Conservation (phyloP, 768 basidiomycete genomes). For the Boletus sp. region DNA sequence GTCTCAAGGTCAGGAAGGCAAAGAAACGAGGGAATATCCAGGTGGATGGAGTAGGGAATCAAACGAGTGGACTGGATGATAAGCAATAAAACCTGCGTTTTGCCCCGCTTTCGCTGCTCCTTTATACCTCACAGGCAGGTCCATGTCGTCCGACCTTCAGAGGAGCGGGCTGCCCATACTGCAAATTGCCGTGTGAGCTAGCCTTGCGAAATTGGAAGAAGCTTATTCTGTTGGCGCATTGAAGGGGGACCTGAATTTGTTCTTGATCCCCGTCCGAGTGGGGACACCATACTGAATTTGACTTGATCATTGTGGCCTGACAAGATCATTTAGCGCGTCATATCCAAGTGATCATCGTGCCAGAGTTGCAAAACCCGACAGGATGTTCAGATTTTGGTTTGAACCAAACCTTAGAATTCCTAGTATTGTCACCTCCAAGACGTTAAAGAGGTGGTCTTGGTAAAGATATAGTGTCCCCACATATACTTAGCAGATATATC, state of each 20-base stretch:
- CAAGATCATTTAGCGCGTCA: not conserved
- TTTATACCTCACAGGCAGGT: not conserved
- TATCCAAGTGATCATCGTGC: not conserved
- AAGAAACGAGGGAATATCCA: constrained; percentile 17
- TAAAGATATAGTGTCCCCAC: no score
- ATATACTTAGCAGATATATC: no score
- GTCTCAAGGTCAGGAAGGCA: constrained; percentile 12
- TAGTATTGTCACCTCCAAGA: no score
- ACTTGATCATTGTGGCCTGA: not conserved
- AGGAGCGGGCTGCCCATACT: not conserved
- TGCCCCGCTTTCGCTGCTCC: not conserved
- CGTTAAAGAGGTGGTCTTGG: not conserved
- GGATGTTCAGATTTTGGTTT: not conserved
- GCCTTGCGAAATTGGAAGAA: not conserved
- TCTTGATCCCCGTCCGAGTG: no score
- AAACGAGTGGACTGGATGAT: constrained; percentile 3
- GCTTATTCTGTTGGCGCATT: not conserved
- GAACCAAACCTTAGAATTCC: not conserved
- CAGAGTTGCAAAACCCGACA: not conserved
- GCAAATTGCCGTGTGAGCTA: constrained; percentile 3
- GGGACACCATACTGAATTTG: not conserved
- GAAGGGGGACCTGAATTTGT: not conserved
- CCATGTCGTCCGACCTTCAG: not conserved
- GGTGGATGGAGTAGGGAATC: not conserved
- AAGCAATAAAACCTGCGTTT: not conserved